Percentiles rank a stretch among this genome's conserved stretches.
Evolutionary conservation across 495 filamentous ascomycete species (phyloP).

Genomic region (Niebla homalea): DNA sequence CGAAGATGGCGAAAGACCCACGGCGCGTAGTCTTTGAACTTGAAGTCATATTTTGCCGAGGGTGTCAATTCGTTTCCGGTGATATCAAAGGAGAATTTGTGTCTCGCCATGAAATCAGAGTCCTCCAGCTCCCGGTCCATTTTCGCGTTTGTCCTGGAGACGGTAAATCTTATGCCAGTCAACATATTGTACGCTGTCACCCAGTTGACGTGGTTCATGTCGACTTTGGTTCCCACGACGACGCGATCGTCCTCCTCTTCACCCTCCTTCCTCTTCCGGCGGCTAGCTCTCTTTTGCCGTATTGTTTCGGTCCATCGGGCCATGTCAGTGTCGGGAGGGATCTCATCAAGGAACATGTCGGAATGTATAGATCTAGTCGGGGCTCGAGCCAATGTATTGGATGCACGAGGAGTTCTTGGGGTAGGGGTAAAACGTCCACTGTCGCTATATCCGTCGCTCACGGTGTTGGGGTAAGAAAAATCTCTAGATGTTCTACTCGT

Average conservation of each 20-base stretch:
- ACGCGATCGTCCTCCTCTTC: constrained; percentile 89
- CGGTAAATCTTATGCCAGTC: constrained; percentile 92
- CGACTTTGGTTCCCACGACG: constrained; percentile 90
- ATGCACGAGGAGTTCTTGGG: constrained; percentile 55
- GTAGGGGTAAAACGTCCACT: constrained; percentile 83
- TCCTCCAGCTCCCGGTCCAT: constrained; percentile 77
- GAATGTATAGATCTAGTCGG: constrained; percentile 75
- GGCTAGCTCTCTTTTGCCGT: constrained; percentile 76
- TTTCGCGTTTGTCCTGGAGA: constrained; percentile 94
- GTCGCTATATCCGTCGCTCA: constrained; percentile 50
- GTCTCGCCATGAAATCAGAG: constrained; percentile 78
- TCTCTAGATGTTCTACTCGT: constrained; percentile 43
- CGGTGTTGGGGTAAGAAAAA: constrained; percentile 32
- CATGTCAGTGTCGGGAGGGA: constrained; percentile 79
- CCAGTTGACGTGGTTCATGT: constrained; percentile 95
- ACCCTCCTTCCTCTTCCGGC: constrained; percentile 65
- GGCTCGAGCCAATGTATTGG: constrained; percentile 64
- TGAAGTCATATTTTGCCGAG: constrained; percentile 99
- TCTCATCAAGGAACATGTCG: constrained; percentile 68
- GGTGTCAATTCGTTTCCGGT: constrained; percentile 95
- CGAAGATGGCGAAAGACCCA: constrained; percentile 97
- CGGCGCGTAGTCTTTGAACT: constrained; percentile 99
- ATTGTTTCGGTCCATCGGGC: constrained; percentile 85
- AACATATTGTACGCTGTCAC: constrained; percentile 99
- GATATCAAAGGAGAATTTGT: constrained; percentile 98